Evolutionary conservation across 768 basidiomycete genomes (phyloP).

Genomic region (Boletellus ananiceps): DNA sequence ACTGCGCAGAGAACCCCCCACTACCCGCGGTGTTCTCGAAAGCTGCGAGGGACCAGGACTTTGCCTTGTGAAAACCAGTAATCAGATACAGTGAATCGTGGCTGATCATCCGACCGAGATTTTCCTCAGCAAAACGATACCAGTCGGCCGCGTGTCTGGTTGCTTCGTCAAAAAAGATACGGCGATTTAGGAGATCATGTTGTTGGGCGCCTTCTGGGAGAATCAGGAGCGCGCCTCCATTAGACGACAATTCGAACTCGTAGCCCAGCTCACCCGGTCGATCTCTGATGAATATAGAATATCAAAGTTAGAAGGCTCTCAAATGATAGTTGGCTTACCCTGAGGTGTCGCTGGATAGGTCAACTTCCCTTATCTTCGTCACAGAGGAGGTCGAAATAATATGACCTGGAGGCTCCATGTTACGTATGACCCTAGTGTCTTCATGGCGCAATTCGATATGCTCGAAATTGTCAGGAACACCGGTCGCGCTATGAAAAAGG

Average conservation of each 20-base stretch:
- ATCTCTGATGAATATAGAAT: no score
- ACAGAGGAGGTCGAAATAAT: constrained; percentile 12
- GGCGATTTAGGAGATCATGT: constrained; percentile 21
- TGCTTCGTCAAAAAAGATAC: constrained; percentile 19
- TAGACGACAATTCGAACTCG: constrained; percentile 12
- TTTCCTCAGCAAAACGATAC: constrained; percentile 26
- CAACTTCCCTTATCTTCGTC: background rate
- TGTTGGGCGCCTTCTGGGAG: constrained; percentile 29
- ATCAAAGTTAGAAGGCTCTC: no score
- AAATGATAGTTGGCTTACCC: no score
- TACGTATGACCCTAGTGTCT: background rate
- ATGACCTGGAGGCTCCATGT: constrained; percentile 5
- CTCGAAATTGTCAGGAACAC: constrained; percentile 26
- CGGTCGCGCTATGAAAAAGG: constrained; percentile 1
- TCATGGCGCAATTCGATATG: constrained; percentile 11
- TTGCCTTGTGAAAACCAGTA: constrained; percentile 8
- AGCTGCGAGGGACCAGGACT: constrained; percentile 27
- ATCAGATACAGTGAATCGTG: constrained; percentile 24
- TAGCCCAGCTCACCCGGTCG: constrained; percentile 3
- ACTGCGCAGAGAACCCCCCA: constrained; percentile 2
- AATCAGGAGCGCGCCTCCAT: constrained; percentile 31
- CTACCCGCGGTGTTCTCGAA: constrained; percentile 6
- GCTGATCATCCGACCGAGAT: constrained; percentile 14
- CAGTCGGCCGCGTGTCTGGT: constrained; percentile 21
- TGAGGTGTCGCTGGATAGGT: background rate